A percentile compares a stretch with the other conserved stretches of the same genome.
Conservation (phyloP, 352 stramenopile genomes). For the Phytopythium cucurbitacearum region DNA sequence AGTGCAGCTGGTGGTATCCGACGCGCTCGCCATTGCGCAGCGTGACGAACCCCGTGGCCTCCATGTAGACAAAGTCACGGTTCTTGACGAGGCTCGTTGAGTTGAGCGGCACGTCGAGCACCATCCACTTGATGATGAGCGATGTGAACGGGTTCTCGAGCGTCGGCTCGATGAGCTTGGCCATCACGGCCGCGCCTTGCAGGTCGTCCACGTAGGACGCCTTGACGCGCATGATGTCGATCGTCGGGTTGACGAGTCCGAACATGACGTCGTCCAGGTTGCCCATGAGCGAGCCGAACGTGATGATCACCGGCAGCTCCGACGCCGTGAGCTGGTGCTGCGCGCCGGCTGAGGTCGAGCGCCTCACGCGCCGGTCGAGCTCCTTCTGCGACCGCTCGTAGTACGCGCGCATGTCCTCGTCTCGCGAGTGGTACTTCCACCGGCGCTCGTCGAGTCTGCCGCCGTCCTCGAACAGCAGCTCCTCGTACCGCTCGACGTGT, state of each 20-base stretch:
- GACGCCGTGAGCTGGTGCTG: neutral
- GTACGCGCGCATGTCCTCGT: slow-evolving; percentile 35
- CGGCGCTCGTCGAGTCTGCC: slow-evolving; percentile 24
- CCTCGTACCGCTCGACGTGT: slow-evolving; percentile 32
- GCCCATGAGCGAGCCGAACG: slow-evolving; percentile 17
- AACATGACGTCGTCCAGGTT: slow-evolving; percentile 33
- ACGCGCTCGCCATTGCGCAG: slow-evolving; percentile 10
- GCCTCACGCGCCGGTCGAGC: slow-evolving; percentile 7
- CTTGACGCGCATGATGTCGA: slow-evolving; percentile 15
- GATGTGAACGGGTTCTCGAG: slow-evolving; percentile 10
- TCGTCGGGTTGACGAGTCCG: slow-evolving; percentile 12
- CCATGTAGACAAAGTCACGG: slow-evolving; percentile 32
- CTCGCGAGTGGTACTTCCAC: slow-evolving; percentile 35
- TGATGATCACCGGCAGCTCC: slow-evolving; percentile 12
- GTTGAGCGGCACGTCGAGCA: slow-evolving; percentile 6
- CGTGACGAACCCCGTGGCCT: slow-evolving; percentile 16
- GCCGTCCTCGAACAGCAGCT: slow-evolving; percentile 16
- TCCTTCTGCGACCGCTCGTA: slow-evolving; percentile 15
- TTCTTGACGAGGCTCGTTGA: slow-evolving; percentile 7
- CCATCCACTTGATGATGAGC: slow-evolving; percentile 17
- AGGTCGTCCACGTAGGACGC: slow-evolving; percentile 26
- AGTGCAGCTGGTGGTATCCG: slow-evolving; percentile 17
- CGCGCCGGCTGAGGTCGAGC: too few species aligned
- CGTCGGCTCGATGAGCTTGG: slow-evolving; percentile 20
- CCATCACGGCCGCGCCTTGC: slow-evolving; percentile 24